Evolutionary conservation across 208 protist genomes (phyloP).

Genomic region (Entamoeba histolytica): DNA sequence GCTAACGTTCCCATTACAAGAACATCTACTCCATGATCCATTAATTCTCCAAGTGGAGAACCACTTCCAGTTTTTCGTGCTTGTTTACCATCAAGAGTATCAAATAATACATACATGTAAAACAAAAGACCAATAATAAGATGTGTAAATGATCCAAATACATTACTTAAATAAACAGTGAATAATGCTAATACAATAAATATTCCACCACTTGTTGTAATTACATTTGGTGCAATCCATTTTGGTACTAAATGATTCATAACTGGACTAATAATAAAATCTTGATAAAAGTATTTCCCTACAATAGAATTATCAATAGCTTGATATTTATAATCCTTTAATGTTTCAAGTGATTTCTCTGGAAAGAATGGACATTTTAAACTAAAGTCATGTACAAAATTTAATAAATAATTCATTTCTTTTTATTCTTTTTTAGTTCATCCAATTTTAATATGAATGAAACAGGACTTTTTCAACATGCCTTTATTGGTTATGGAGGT

Average conservation of each 20-base stretch:
- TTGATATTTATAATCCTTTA: not conserved
- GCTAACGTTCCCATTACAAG: not conserved
- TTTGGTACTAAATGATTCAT: not conserved
- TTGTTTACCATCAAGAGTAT: slow-evolving; percentile 1
- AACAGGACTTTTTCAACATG: too few species aligned
- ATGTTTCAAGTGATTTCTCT: not conserved
- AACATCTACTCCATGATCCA: not conserved
- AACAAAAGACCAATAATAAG: not conserved
- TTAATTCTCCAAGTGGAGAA: not conserved
- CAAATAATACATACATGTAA: not conserved
- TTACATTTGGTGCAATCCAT: not conserved
- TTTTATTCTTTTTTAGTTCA: too few species aligned
- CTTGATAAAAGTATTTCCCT: not conserved
- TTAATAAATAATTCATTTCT: not conserved
- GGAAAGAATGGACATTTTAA: not conserved
- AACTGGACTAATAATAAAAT: not conserved
- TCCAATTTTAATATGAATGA: too few species aligned
- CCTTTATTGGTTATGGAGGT: too few species aligned
- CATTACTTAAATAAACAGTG: not conserved
- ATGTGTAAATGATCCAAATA: not conserved
- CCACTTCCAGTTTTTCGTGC: not conserved
- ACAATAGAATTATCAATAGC: not conserved
- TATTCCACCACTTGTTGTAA: not conserved
- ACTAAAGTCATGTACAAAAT: not conserved
- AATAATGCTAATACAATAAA: not conserved